Evolutionary conservation across 139 green algal genomes (phyloP).

Genomic region (Yamagishiella unicocca): DNA sequence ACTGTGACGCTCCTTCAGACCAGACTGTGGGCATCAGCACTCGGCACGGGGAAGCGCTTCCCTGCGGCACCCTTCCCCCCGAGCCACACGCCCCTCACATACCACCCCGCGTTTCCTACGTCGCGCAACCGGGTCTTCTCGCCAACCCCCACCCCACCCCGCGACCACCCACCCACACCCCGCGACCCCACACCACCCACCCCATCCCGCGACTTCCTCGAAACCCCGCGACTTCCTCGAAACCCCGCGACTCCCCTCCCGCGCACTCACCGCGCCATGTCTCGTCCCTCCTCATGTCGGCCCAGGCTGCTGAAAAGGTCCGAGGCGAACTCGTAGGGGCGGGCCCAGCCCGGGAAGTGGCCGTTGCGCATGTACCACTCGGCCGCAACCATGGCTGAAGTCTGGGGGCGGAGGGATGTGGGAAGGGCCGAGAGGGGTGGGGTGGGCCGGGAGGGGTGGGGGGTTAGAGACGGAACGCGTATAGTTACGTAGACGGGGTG

Average conservation of each 20-base stretch:
- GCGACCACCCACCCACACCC: not conserved
- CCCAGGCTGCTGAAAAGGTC: conserved; percentile 63
- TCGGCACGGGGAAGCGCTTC: no score
- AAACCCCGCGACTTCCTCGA: not conserved
- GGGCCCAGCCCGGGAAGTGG: conserved; percentile 81
- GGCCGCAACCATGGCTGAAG: conserved; percentile 75
- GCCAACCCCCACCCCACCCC: not conserved
- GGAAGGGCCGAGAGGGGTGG: not conserved
- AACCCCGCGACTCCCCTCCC: no score
- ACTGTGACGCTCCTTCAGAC: no score
- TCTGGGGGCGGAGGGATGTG: conserved; percentile 36
- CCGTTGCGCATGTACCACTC: conserved; percentile 90
- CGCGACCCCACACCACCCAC: not conserved
- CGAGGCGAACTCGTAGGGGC: conserved; percentile 82
- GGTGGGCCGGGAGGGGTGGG: not conserved
- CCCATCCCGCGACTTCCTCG: not conserved
- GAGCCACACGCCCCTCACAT: no score
- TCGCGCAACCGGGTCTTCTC: no score
- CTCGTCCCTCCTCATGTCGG: conserved; percentile 8
- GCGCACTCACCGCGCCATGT: conserved; percentile 15
- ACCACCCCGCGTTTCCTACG: no score
- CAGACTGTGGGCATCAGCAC: no score
- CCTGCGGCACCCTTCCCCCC: no score
- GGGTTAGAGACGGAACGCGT: not conserved
- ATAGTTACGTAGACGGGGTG: not conserved